Evolutionary conservation across 176 grass and related monocot genomes (phyloP).

Genomic region (Echinochloa phyllopogon): DNA sequence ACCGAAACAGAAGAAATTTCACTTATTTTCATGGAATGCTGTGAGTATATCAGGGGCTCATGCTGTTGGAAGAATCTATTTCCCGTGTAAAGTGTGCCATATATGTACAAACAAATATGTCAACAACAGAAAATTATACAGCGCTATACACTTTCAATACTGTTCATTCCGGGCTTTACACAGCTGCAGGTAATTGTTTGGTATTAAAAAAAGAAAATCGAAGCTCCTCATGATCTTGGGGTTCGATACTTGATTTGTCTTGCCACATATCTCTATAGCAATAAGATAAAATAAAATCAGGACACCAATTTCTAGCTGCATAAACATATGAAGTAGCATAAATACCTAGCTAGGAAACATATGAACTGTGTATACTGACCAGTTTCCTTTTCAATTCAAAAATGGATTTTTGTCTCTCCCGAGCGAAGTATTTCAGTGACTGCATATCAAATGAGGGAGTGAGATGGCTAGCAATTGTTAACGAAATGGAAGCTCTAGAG

Average conservation of each 20-base stretch:
- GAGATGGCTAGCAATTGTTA: background rate
- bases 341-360: background rate
- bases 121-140: background rate
- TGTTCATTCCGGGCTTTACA: slow-evolving; percentile 2
- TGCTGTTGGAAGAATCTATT: too few relatives aligned
- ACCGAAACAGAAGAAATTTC: background rate
- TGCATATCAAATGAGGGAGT: slow-evolving; percentile 44
- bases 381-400: slow-evolving; percentile 65
- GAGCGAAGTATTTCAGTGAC: slow-evolving; percentile 81
- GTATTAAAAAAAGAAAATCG: background rate
- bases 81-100: background rate
- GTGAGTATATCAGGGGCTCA: background rate
- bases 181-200: background rate
- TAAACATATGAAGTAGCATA: background rate
- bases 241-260: slow-evolving; percentile 47
- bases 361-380: slow-evolving; percentile 49
- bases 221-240: background rate
- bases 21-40: background rate
- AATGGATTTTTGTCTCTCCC: slow-evolving; percentile 65
- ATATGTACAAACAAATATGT: background rate
- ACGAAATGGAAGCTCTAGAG: background rate
- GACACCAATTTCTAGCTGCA: slow-evolving; percentile 11
- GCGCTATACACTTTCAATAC: background rate
- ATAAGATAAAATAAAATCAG: slow-evolving; percentile 10
- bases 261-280: slow-evolving; percentile 43